Evolutionary conservation across 257 asterid genomes (phyloP).

Genomic region (Ligustrum vulgare): DNA sequence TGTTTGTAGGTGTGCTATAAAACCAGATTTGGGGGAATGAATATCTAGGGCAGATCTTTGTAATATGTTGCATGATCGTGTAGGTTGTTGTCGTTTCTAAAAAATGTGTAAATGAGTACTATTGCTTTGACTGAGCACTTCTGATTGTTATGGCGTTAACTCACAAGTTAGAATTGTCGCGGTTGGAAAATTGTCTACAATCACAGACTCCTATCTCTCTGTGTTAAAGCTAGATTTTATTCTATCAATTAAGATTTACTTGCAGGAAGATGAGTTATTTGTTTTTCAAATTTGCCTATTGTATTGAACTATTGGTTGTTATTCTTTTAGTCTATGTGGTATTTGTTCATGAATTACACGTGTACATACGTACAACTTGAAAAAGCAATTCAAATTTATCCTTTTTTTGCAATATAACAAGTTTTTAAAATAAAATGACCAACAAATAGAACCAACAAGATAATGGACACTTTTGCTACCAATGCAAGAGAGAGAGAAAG

Average conservation of each 20-base stretch:
- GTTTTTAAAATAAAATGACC: too few relatives aligned
- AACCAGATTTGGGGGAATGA: conserved; percentile 78
- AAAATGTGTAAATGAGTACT: conserved; percentile 11
- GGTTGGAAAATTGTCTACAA: conserved; percentile 81
- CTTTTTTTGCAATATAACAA: too few relatives aligned
- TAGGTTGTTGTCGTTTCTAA: too few relatives aligned
- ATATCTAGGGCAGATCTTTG: conserved; percentile 71
- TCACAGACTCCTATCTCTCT: conserved; percentile 72
- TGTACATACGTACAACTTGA: too few relatives aligned
- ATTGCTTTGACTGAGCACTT: conserved; percentile 15
- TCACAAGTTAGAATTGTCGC: conserved; percentile 70
- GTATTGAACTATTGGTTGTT: neutral
- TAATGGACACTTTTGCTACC: conserved; percentile 56
- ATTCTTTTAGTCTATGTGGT: neutral
- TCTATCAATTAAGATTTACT: neutral
- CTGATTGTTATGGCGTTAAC: conserved; percentile 21
- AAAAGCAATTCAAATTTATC: too few relatives aligned
- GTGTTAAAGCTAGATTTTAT: conserved; percentile 58
- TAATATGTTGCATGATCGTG: conserved; percentile 57
- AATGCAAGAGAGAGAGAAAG: conserved; percentile 66
- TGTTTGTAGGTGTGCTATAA: conserved; percentile 47
- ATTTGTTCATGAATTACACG: too few relatives aligned
- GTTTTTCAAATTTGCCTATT: neutral
- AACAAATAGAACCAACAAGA: conserved; percentile 35
- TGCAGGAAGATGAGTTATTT: conserved; percentile 7